phyloP scores from a whole-genome alignment of 148 eudicot genomes.

The Chenopodium suecicum region DNA sequence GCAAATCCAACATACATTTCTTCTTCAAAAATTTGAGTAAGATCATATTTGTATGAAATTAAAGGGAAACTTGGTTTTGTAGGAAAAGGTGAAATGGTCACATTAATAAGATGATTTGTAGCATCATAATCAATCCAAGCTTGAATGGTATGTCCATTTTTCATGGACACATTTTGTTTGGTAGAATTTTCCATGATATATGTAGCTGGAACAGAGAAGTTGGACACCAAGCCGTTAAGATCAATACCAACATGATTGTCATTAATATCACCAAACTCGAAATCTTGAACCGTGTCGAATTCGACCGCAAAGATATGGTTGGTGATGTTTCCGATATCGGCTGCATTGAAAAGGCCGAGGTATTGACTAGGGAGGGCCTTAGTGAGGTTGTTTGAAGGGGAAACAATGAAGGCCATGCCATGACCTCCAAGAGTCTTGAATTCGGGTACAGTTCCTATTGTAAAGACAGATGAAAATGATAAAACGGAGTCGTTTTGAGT shows the following conservation, averaged over 20 bases:
- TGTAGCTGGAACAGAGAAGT: conserved; percentile 22
- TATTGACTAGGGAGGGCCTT: conserved; percentile 32
- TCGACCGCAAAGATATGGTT: conserved; percentile 50
- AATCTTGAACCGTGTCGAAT: conserved; percentile 37
- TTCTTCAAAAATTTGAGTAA: conserved; percentile 17
- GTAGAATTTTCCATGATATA: conserved; percentile 8
- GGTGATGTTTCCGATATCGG: conserved; percentile 16
- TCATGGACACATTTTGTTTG: conserved; percentile 20
- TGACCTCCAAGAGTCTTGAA: conserved; percentile 50
- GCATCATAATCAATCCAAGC: conserved; percentile 44
- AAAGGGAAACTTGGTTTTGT: conserved; percentile 28
- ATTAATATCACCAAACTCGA: conserved; percentile 33
- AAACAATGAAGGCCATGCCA: conserved; percentile 49
- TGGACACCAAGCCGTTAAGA: conserved; percentile 33
- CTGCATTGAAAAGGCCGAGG: conserved; percentile 32
- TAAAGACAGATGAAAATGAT: conserved; percentile 50
- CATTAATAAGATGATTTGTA: conserved; percentile 7
- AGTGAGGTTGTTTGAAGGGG: conserved; percentile 6
- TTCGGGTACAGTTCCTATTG: conserved; percentile 38
- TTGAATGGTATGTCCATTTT: conserved; percentile 20
- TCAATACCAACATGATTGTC: conserved; percentile 48
- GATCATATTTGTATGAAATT: conserved; percentile 27
- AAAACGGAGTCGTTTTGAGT: conserved; percentile 14
- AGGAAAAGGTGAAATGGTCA: conserved; percentile 22
- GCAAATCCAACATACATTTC: conserved; percentile 41